phyloP scores from a whole-genome alignment of 768 basidiomycete species.

The Porphyrellus cyaneotinctus region DNA sequence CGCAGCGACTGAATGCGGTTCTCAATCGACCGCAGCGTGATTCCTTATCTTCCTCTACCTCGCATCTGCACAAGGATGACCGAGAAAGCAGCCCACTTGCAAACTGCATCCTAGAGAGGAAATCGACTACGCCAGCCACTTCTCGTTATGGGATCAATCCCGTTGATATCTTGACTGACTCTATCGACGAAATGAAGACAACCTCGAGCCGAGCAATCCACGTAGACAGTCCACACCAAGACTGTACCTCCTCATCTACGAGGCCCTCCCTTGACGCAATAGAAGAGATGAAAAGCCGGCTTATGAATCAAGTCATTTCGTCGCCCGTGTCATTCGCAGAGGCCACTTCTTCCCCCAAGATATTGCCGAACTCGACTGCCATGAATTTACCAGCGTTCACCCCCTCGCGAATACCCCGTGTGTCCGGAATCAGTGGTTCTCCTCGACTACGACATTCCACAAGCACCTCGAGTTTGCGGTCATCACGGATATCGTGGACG shows the following conservation, averaged over 20 bases:
- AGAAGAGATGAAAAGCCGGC: conserved; percentile 61
- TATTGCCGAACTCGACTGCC: conserved; percentile 8
- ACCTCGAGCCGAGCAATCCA: conserved; percentile 7
- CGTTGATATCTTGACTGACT: neutral
- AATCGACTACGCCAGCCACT: conserved; percentile 8
- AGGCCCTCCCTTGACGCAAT: conserved; percentile 47
- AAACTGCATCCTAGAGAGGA: conserved; percentile 22
- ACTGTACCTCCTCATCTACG: conserved; percentile 6
- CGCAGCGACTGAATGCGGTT: conserved; percentile 40
- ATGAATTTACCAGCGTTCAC: conserved; percentile 8
- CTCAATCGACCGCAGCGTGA: conserved; percentile 35
- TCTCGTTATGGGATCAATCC: conserved; percentile 4
- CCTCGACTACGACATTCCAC: conserved; percentile 25
- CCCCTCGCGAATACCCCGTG: conserved; percentile 30
- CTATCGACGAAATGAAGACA: conserved; percentile 12
- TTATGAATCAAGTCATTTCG: conserved; percentile 36
- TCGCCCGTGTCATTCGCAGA: conserved; percentile 23
- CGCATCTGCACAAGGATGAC: conserved; percentile 13
- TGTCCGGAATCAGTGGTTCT: conserved; percentile 21
- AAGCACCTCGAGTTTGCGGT: conserved; percentile 28
- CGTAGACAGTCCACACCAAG: conserved; percentile 12
- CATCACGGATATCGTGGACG: conserved; percentile 30
- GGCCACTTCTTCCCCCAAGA: conserved; percentile 13
- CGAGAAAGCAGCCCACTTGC: conserved; percentile 28
- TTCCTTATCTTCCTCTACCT: conserved; percentile 25